Base-by-base conservation (phyloP, 78 protist species). In the Dictyostelium firmibasis region DNA sequence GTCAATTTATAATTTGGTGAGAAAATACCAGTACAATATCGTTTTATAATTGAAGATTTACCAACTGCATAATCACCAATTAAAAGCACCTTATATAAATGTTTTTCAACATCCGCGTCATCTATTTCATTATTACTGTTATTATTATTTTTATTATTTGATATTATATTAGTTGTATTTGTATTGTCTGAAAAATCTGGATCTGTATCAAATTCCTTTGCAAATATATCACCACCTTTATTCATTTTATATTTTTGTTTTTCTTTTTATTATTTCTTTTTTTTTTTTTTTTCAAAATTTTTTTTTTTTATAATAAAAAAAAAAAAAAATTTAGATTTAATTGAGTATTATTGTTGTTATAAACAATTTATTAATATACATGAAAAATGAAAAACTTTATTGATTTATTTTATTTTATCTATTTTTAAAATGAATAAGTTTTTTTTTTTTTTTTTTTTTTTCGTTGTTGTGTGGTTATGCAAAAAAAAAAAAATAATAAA, bases 61-160 rank as follows among this genome's bases (percentile, higher is more conserved):
- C 98, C 98, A 4, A 83, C 96, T 44, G 95, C 96, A 89, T 95
- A 94, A 85, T 97, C 97, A 11, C 97, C 98, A 44, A 96, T 87
- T 23, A 85, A 88, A 6, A 97, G 53, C 41, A 97, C 79, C 84
- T 97, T 78, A 78, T 78, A 78, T 78, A 78, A 78, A 78, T 78
- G 84, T 25, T 78, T 75, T 75, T 75, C 50, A 18, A 75, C 13
- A 29, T 75, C 50, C 18, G 43, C n/a, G 20, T 74, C 81, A 10
- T 75, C 81, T 13, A 16, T 47, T 8, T 29, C 23, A 69, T 69
- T n/a, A 69, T 25, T 25, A 16, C 18, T 75, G 18, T 18, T 36
- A 18, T 13, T 75, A 23, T 23, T 67, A 74, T 35, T 74, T n/a
- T n/a, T n/a, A 36, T 16, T 31, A 75, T 75, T 36, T 31, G 78